Percentiles rank a stretch among this genome's conserved stretches.
Evolutionary conservation across 179 eudicot genomes (phyloP).

Genomic region (Pouteria campechiana): DNA sequence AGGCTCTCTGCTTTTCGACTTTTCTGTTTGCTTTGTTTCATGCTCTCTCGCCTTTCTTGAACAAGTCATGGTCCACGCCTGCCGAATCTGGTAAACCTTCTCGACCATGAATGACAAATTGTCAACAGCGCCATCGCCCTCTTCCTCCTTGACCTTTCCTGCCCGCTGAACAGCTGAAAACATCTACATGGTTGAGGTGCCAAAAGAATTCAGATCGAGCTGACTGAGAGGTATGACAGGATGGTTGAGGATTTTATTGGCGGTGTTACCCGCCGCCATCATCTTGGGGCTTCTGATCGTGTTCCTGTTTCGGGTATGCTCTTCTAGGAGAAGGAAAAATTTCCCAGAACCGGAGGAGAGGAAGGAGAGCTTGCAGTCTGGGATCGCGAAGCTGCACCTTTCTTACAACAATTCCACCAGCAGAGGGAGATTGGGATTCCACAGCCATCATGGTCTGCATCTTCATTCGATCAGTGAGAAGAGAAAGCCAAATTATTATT

Average conservation of each 20-base stretch:
- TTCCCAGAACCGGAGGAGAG: not conserved
- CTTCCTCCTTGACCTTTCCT: not conserved
- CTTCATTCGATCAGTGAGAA: slow-evolving; percentile 3
- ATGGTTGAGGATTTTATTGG: slow-evolving; percentile 10
- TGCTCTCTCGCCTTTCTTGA: slow-evolving; percentile 32
- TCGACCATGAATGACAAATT: too few species aligned
- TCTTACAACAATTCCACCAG: not conserved
- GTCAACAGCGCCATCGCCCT: not conserved
- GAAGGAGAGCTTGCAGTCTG: slow-evolving; percentile 8
- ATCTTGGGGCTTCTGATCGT: slow-evolving; percentile 3
- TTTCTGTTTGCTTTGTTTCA: too few species aligned
- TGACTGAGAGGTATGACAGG: slow-evolving; percentile 12
- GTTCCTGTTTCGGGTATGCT: not conserved
- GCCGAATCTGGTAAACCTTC: too few species aligned
- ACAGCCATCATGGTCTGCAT: slow-evolving; percentile 11
- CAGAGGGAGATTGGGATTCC: slow-evolving; percentile 4
- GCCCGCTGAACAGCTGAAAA: not conserved
- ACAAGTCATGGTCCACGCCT: slow-evolving; percentile 22
- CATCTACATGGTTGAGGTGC: too few species aligned
- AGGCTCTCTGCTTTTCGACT: too few species aligned
- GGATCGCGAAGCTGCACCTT: slow-evolving; percentile 22
- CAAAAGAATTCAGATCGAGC: too few species aligned
- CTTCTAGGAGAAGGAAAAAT: not conserved
- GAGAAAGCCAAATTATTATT: slow-evolving; percentile 12
- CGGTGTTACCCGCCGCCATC: slow-evolving; percentile 6